Percentiles rank a stretch among this genome's conserved stretches.
Evolutionary conservation across 176 grass and related monocot species (phyloP).

Genomic region (Carex pumila): DNA sequence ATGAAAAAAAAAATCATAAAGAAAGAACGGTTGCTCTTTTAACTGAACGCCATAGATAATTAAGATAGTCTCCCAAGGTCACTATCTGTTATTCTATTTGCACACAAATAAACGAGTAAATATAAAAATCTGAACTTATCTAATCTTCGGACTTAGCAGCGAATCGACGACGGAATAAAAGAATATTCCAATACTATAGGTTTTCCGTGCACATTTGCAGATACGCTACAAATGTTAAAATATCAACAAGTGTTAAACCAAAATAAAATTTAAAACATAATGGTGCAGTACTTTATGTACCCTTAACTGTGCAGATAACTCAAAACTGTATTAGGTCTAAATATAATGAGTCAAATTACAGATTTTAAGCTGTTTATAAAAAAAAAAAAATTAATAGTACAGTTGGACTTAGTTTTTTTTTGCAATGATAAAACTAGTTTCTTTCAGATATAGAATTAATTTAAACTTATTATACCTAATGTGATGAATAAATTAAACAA

Average conservation of each 20-base stretch:
- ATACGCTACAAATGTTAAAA: not conserved
- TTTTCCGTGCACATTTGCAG: not conserved
- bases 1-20: too few species aligned
- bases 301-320: not conserved
- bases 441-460: not conserved
- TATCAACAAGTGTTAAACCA: not conserved
- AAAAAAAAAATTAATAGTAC: too few species aligned
- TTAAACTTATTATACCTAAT: not conserved
- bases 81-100: too few species aligned
- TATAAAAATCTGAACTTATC: not conserved
- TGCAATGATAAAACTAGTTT: too few species aligned
- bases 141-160: not conserved
- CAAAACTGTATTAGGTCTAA: not conserved
- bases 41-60: too few species aligned
- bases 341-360: not conserved
- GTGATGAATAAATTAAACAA: not conserved
- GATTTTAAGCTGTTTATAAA: not conserved
- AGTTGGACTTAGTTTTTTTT: too few species aligned
- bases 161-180: slow-evolving; percentile 27
- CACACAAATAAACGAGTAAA: too few species aligned
- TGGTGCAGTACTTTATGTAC: not conserved
- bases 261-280: not conserved
- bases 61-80: too few species aligned
- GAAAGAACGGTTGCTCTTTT: too few species aligned
- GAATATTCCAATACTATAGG: not conserved